These are phyloP conservation scores for Populus hybrid DNA, from an alignment of 441 rosid genomes.

Conservation along the genomic window DNA sequence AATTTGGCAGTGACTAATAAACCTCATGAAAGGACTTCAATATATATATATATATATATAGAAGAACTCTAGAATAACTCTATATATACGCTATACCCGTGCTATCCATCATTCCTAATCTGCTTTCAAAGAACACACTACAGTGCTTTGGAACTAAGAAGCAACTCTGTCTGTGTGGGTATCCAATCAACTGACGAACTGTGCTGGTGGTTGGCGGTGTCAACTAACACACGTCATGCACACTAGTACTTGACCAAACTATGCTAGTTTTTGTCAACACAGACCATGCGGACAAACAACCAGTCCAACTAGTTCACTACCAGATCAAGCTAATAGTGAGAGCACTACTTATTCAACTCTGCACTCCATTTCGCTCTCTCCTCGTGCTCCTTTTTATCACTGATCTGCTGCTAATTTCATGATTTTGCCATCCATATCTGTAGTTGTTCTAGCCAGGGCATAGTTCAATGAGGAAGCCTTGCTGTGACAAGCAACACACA, in stretches of 20 bases:
- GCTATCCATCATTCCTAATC: too few relatives aligned
- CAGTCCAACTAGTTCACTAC: not conserved
- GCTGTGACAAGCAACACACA: slow-evolving; percentile 45
- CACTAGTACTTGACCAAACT: not conserved
- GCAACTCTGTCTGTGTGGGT: not conserved
- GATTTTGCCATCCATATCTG: not conserved
- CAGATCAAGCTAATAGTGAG: not conserved
- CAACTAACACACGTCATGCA: not conserved
- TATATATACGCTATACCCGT: too few relatives aligned
- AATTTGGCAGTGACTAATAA: too few relatives aligned
- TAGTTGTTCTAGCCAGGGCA: not conserved
- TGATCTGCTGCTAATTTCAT: not conserved
- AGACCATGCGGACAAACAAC: not conserved
- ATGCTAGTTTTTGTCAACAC: not conserved
- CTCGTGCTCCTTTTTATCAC: not conserved
- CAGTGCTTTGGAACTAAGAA: too few relatives aligned
- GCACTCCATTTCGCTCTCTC: not conserved
- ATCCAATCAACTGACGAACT: not conserved
- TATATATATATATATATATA: too few relatives aligned
- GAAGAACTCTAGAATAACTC: too few relatives aligned
- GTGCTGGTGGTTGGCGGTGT: not conserved
- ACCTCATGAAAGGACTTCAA: too few relatives aligned
- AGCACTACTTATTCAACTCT: not conserved
- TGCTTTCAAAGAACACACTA: too few relatives aligned
- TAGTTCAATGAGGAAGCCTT: slow-evolving; percentile 44